Evolutionary conservation across 768 basidiomycete genomes (phyloP), one percentile per base, ranked within the genome.

Genomic region (Tulasnella sp.): DNA sequence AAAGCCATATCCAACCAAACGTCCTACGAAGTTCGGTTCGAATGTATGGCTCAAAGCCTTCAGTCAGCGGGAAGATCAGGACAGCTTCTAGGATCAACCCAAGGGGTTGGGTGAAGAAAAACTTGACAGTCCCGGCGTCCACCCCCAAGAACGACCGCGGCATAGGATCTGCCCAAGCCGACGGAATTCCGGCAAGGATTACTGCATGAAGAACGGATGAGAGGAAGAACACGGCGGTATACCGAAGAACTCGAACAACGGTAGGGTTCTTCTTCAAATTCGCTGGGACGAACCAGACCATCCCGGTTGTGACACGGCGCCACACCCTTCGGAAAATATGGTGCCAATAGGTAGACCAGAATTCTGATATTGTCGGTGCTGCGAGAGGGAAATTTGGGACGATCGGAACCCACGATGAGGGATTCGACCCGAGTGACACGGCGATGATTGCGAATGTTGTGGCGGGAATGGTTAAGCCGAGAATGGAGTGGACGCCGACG

Each of bases 261-360:
- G 25, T 64, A 4, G 25, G 58, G n/a, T 74, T 36, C 34, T 11
- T 34, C 6, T 17, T 40, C 25, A 37, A 25, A 2, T 29, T 8
- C 67, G 29, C 36, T 9, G 76, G 77, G 17, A 77, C n/a, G 38
- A 40, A 36, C 38, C 38, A 76, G 25, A 77, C 17, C 19, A 25
- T 38, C n/a, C 34, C 76, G 34, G 38, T 68, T 25, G 76, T 25
- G 14, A 76, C 15, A n/a, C 77, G 76, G n/a, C 77, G 37, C 39
- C 78, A 78, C 9, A 22, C 31, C 25, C 77, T 72, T 36, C 76
- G 38, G 58, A 78, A 78, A 1, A 70, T 70, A 22, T 77, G 67
- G 38, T 78, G 77, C 77, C 77, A 78, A 7, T 72, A 37, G 22
- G 68, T 49, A 15, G 68, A 31, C 77, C 77, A 78, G 45, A 78